A percentile compares a stretch with the other conserved stretches of the same genome.
phyloP scores from a whole-genome alignment of 2,329 filamentous ascomycete genomes.

The Aspergillus sp. region DNA sequence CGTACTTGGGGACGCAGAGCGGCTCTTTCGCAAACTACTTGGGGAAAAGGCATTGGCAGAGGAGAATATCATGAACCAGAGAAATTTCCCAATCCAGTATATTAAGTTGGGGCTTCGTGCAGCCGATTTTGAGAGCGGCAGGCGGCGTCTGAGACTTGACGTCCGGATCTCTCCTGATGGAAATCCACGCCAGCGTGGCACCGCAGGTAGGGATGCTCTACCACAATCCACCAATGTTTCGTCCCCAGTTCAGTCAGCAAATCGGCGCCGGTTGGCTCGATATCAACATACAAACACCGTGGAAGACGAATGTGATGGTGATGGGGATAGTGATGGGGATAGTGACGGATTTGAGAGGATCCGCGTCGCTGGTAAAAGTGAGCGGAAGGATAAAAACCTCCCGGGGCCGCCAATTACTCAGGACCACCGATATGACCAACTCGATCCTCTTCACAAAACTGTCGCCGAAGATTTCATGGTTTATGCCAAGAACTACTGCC shows the following conservation, averaged over 20 bases:
- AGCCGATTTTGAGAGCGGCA: constrained; percentile 47
- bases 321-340: constrained; percentile 40
- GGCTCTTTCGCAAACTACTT: constrained; percentile 76
- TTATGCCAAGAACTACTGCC: constrained; percentile 44
- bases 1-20: constrained; percentile 74
- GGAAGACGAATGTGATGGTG: constrained; percentile 30
- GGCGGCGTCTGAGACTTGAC: constrained; percentile 51
- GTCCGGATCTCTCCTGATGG: constrained; percentile 52
- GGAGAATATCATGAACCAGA: constrained; percentile 63
- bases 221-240: constrained; percentile 68
- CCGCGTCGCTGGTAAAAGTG: constrained; percentile 34
- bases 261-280: constrained; percentile 35
- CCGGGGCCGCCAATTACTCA: constrained; percentile 49
- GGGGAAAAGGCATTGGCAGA: constrained; percentile 73
- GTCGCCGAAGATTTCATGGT: constrained; percentile 51
- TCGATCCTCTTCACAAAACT: constrained; percentile 44
- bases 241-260: constrained; percentile 57
- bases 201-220: constrained; percentile 44
- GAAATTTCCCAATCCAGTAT: constrained; percentile 73
- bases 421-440: constrained; percentile 41
- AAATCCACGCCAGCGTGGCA: constrained; percentile 29
- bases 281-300: constrained; percentile 23
- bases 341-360: constrained; percentile 47
- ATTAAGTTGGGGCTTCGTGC: constrained; percentile 44
- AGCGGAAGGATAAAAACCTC: constrained; percentile 23